Evolutionary conservation across 306 rosid species (phyloP), one percentile per base, ranked within the genome.

Genomic region (Hippophae rhamnoides): DNA sequence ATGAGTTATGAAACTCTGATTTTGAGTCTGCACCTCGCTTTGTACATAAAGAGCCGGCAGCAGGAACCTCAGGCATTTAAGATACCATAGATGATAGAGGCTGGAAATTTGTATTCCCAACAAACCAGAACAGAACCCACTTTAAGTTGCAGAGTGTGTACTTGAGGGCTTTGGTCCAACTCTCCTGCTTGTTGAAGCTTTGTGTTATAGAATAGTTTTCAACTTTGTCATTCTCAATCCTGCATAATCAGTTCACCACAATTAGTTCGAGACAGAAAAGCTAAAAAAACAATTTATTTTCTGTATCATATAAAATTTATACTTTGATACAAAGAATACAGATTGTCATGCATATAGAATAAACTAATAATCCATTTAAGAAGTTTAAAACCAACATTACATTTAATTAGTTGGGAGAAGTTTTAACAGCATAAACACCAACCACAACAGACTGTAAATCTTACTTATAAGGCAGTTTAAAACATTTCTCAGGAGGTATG

Each of bases 41-140:
- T 9, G 69, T 62, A 71, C 77, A 72, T 58, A 79, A 77, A 25
- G 94, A 75, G 56, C 86, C 82, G 25, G 57, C 66, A 12, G 79
- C 76, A n/a, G 86, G 92, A 52, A 84, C 87, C 67, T 90, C 83
- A 18, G 18, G 87, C 72, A 54, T 75, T 92, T 95, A 75, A 41
- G 96, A 69, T 43, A 76, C 84, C 56, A 66, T 74, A 44, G 89
- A 82, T 47, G 96, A 70, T 62, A 83, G 93, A 66, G 98, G 89
- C 78, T 85, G 96, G 78, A 92, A 87, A 56, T 87, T 81, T 5
- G 98, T 92, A 45, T 88, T 92, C 56, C 96, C 96, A 62, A 92
- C 89, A 79, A 92, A 87, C 98, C 98, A 92, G 72, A 76, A 92
- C 26, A 92, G 98, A 62, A 88, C 93, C 98, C 98, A 92, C 66